A percentile compares a stretch with the other conserved stretches of the same genome.
Evolutionary conservation across 352 stramenopile genomes (phyloP).

Genomic region (Phytopythium mirpurense): DNA sequence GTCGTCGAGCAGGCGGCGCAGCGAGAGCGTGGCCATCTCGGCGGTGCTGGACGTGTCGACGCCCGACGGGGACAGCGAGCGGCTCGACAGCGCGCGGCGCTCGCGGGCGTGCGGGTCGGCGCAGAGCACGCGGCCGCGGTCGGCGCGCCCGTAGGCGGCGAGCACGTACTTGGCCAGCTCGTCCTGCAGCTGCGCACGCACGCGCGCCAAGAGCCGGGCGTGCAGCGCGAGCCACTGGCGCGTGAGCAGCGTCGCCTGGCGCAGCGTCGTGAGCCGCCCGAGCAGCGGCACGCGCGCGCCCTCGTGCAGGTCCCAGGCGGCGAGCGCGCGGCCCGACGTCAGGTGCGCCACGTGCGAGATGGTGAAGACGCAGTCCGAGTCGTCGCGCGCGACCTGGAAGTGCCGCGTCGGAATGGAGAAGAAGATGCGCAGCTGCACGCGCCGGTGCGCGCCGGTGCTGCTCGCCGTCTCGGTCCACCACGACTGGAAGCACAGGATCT

Average conservation of each 20-base stretch:
- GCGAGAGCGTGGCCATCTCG: conserved; percentile 19
- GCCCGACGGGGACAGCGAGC: neutral
- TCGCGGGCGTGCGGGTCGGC: conserved; percentile 35
- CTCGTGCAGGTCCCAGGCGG: conserved; percentile 64
- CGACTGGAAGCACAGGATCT: conserved; percentile 67
- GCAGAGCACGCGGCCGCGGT: conserved; percentile 34
- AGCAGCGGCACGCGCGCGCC: conserved; percentile 56
- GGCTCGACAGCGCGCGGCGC: conserved; percentile 1
- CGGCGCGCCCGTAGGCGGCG: conserved; percentile 21
- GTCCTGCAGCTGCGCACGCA: conserved; percentile 38
- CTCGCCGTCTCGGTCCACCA: conserved; percentile 57
- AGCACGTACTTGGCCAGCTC: conserved; percentile 65
- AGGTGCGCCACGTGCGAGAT: conserved; percentile 61
- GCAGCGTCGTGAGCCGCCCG: conserved; percentile 59
- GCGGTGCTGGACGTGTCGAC: conserved; percentile 1
- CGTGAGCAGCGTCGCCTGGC: conserved; percentile 70
- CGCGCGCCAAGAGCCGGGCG: conserved; percentile 26
- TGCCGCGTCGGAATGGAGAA: conserved; percentile 63
- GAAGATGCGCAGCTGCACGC: conserved; percentile 33
- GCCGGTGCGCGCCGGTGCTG: conserved; percentile 13
- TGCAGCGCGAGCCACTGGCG: conserved; percentile 63
- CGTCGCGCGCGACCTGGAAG: conserved; percentile 60
- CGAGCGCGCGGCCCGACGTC: conserved; percentile 34
- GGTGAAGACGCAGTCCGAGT: conserved; percentile 67
- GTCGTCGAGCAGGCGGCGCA: conserved; percentile 41